phyloP scores from a whole-genome alignment of 2,329 filamentous ascomycete species.

The Botrytis tulipae region DNA sequence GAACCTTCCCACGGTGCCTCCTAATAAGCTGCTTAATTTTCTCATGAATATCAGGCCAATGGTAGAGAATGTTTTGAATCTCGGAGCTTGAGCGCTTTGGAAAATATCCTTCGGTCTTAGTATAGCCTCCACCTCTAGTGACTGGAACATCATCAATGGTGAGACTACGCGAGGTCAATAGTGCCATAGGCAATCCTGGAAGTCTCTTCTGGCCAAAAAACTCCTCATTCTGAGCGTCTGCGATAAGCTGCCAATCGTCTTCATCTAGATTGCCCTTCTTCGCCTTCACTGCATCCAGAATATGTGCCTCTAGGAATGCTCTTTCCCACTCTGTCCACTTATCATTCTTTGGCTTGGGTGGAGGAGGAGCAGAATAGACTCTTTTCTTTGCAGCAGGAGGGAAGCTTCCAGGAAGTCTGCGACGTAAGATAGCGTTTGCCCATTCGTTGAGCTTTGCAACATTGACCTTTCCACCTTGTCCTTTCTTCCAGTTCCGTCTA shows the following conservation, averaged over 20 bases:
- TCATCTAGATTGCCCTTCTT: background rate
- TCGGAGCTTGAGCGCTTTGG: background rate
- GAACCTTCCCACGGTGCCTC: background rate
- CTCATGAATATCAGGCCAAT: constrained; percentile 13
- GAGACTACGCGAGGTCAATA: background rate
- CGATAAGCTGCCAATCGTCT: background rate
- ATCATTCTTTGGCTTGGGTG: background rate
- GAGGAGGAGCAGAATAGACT: background rate
- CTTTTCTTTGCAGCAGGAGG: background rate
- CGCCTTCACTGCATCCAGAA: background rate
- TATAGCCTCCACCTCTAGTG: background rate
- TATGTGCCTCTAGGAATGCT: background rate
- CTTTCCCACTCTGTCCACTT: constrained; percentile 14
- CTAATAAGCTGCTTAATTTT: background rate
- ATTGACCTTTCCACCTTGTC: background rate
- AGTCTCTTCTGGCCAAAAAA: background rate
- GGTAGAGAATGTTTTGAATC: constrained; percentile 2
- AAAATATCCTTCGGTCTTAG: background rate
- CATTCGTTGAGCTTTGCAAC: constrained; percentile 2
- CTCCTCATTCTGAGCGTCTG: background rate
- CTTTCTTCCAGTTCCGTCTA: background rate
- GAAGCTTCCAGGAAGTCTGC: constrained; percentile 6
- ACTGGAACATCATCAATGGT: background rate
- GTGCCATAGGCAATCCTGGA: background rate
- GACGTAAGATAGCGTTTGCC: constrained; percentile 9